phyloP scores from a whole-genome alignment of 2,329 filamentous ascomycete genomes.

The Xylariaceae sp. region DNA sequence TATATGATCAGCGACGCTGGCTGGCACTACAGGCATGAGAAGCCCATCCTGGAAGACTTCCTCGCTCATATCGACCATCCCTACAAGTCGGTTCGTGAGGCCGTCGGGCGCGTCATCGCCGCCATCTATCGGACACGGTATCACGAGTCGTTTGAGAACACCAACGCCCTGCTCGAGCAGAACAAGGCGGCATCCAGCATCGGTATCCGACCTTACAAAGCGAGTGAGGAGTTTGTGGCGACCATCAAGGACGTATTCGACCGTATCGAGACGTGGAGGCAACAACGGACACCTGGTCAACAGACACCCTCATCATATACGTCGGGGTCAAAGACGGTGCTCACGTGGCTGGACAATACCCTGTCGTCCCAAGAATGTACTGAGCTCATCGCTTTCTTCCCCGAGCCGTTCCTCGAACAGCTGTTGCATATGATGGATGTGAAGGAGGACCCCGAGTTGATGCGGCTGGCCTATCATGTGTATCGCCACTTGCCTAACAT shows the following conservation, averaged over 20 bases:
- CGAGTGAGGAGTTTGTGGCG: conserved; percentile 64
- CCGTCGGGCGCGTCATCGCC: conserved; percentile 84
- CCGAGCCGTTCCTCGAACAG: conserved; percentile 81
- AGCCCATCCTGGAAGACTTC: conserved; percentile 85
- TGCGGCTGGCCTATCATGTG: conserved; percentile 90
- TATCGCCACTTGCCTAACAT: conserved; percentile 96
- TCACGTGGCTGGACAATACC: conserved; percentile 90
- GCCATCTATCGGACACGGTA: conserved; percentile 88
- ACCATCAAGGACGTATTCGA: conserved; percentile 72
- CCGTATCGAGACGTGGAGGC: conserved; percentile 80
- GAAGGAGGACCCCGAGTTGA: conserved; percentile 94
- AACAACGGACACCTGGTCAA: conserved; percentile 76
- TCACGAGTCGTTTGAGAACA: conserved; percentile 85
- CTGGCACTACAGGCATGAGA: conserved; percentile 92
- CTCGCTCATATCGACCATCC: conserved; percentile 89
- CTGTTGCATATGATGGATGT: conserved; percentile 99
- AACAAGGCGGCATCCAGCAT: conserved; percentile 79
- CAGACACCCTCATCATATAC: conserved; percentile 94
- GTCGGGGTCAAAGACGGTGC: conserved; percentile 89
- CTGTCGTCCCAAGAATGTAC: conserved; percentile 90
- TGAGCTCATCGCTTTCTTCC: conserved; percentile 86
- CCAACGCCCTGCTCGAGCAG: conserved; percentile 65
- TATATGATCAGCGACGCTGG: conserved; percentile 82
- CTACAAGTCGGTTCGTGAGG: conserved; percentile 94
- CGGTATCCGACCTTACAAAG: conserved; percentile 77